Evolutionary conservation across 805 yeast species (phyloP).

Genomic region (Allodekkera sacchari): DNA sequence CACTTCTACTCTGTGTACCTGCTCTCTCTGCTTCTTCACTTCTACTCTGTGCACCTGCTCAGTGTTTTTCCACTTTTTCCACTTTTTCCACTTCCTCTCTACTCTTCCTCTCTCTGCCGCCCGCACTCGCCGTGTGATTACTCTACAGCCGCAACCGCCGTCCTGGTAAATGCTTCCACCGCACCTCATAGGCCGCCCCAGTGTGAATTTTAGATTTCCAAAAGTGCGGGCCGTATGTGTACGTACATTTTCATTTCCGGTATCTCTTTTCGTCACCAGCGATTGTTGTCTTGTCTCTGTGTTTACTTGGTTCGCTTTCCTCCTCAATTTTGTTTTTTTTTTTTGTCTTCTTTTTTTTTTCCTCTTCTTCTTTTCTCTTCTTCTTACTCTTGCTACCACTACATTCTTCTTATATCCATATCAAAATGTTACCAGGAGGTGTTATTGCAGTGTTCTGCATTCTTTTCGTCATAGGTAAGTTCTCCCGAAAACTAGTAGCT

Average conservation of each 20-base stretch:
- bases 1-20: background rate
- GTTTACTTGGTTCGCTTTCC: background rate
- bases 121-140: no score
- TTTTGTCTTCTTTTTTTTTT: constrained; percentile 1
- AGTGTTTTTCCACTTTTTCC: background rate
- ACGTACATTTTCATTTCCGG: constrained; percentile 1
- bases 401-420: constrained; percentile 1
- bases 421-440: constrained; percentile 53
- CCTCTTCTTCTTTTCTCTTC: constrained; percentile 1
- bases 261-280: no score
- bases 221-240: no score
- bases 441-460: constrained; percentile 54
- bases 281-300: no score
- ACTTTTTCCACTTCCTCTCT: constrained; percentile 1
- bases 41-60: background rate
- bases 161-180: no score
- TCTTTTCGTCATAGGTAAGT: constrained; percentile 37
- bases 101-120: no score
- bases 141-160: no score
- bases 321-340: background rate
- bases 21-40: background rate
- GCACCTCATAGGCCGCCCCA: no score
- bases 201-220: no score
- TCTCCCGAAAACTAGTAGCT: background rate
- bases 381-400: background rate